A percentile compares a stretch with the other conserved stretches of the same genome.
phyloP scores from a whole-genome alignment of 2,329 filamentous ascomycete genomes.

The Epichloe gansuensis region DNA sequence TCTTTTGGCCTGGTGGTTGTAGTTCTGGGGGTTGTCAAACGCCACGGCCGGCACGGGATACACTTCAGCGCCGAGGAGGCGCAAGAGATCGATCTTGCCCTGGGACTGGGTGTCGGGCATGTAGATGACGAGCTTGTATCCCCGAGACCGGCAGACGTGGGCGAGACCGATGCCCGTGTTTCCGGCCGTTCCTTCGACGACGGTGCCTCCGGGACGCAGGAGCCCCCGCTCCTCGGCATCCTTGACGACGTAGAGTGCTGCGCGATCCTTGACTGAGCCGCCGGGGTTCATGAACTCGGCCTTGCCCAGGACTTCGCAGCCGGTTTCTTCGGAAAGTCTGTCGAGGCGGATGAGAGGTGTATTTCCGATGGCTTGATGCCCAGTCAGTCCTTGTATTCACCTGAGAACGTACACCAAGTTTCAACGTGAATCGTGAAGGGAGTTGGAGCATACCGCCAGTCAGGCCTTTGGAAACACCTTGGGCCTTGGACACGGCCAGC shows the following conservation, averaged over 20 bases:
- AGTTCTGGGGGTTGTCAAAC: conserved; percentile 90
- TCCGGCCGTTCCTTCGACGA: conserved; percentile 92
- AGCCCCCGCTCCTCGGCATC: conserved; percentile 84
- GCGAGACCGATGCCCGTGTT: conserved; percentile 97
- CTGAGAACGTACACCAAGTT: background rate
- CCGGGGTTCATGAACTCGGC: conserved; percentile 98
- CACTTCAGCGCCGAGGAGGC: conserved; percentile 85
- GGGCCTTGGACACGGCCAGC: conserved; percentile 63
- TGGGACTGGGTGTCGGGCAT: conserved; percentile 99
- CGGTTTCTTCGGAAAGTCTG: conserved; percentile 75
- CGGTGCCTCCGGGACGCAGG: conserved; percentile 74
- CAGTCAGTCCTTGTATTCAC: background rate
- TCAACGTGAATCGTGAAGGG: background rate
- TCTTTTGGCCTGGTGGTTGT: conserved; percentile 87
- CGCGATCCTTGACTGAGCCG: conserved; percentile 90
- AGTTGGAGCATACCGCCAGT: conserved; percentile 53
- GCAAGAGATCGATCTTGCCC: conserved; percentile 88
- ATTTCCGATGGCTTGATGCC: conserved; percentile 72
- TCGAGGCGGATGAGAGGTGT: conserved; percentile 89
- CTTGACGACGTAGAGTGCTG: conserved; percentile 84
- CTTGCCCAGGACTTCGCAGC: conserved; percentile 89
- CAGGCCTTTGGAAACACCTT: conserved; percentile 65
- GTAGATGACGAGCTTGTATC: conserved; percentile 95
- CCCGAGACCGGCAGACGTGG: conserved; percentile 83
- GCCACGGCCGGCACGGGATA: conserved; percentile 91